Base-by-base conservation (phyloP, 2,329 filamentous ascomycete genomes). In the Penicillium sp. region DNA sequence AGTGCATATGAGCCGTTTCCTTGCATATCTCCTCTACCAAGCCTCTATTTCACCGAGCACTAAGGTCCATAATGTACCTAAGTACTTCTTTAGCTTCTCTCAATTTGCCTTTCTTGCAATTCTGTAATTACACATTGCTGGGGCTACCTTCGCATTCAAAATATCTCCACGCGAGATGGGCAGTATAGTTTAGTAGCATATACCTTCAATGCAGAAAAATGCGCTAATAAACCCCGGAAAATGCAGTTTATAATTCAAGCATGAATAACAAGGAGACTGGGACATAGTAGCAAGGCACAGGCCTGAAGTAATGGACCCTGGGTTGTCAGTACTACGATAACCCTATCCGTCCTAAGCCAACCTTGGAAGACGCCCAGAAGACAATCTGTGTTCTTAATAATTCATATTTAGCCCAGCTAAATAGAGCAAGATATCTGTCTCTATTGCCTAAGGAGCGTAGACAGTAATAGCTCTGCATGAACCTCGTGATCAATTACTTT, bases 291-390 rank as follows among this genome's bases (percentile, higher is more conserved):
- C 37, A 44, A 49, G 32, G 26, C 22, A 44, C 31, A 37, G 26
- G 34, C 42, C 50, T 53, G 45, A 40, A 52, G 18, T 52, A 24
- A 49, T 53, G 48, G 52, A 61, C 56, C 50, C 57, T 38, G 52
- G 56, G 56, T 58, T 62, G 56, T 54, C 37, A 37, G 60, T 62
- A 35, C 53, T 48, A 60, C 60, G 7, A 40, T 34, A 43, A 43
- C 57, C 29, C 45, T 45, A 24, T 55, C 49, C 26, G 45, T 48
- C 32, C 48, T 45, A 29, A 38, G 18, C 34, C 38, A 56, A n/a
- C n/a, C n/a, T n/a, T n/a, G n/a, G n/a, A n/a, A 34, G 39, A 53
- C 38, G 47, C 6, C 46, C 22, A 26, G 43, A 51, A 53, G 51
- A 24, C 6, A 31, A 22, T 47, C 22, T 43, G 47, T 51, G 26